Base-by-base conservation (phyloP, 2,329 filamentous ascomycete genomes). In the Hypoxylon sp. region DNA sequence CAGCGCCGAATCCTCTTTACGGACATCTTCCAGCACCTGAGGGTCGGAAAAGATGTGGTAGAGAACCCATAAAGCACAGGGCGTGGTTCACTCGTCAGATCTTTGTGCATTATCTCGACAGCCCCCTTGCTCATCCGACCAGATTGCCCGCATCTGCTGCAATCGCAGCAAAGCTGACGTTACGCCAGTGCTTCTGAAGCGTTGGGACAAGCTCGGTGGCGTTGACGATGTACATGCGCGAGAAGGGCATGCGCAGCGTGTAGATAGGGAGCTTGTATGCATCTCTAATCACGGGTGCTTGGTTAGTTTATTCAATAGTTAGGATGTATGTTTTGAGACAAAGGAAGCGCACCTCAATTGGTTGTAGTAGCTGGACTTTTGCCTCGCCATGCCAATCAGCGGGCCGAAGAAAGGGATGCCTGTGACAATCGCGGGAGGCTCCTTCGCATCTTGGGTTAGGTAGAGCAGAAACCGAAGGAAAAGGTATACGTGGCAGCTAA, bases 11-110 rank as follows among this genome's bases (percentile, higher is more conserved):
- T 75, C 60, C 46, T 77, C 73, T 1, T 24, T 2, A 13, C 73
- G 73, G 8, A 77, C 6, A 29, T 76, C 73, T 2, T 57, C 24
- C 6, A 77, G 47, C 2, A 77, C 72, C 11, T 44, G 11, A 2
- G 11, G 2, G 44, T 67, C 51, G 13, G 69, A 67, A 44, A 71
- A 67, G 50, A 69, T 53, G 31, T 71, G 63, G 15, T 63, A 76
- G 8, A 76, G 55, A 2, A 75, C 62, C 75, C 73, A 76, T 8
- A 72, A 51, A 7, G 73, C 64, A 17, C 66, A 70, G 10, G 75
- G 72, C 0, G 72, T 71, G 1, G 72, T 32, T 39, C 35, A 17
- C 35, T 39, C 35, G 13, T 39, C 3, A 39, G 13, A n/a, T 15
- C 13, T 39, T n/a, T 6, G 15, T 39, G 35, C 35, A 39, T 39